Base-by-base conservation (phyloP, 768 basidiomycete species). In the Filobasidium wieringae region DNA sequence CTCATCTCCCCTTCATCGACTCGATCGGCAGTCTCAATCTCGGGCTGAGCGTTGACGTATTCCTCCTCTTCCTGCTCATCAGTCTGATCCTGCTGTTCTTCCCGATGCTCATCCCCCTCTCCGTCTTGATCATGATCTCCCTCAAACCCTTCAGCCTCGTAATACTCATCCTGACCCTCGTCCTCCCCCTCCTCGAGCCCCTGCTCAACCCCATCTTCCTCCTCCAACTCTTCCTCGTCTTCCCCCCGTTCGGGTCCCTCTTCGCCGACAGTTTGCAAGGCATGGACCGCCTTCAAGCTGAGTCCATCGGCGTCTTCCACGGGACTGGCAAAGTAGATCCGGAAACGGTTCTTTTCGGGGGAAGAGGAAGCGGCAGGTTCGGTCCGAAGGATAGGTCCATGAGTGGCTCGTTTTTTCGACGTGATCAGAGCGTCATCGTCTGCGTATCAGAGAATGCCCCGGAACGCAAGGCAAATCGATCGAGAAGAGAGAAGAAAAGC, bases 301-400 rank as follows among this genome's bases (percentile, higher is more conserved):
- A 37, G 52, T 27, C 58, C 58, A 24, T 61, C 63, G 17, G 40
- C 40, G 11, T 33, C 30, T 15, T 51, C 49, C 29, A 55, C 60
- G 24, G 75, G 76, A 27, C 72, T 73, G 26, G 75, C 72, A 60
- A 77, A 76, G 68, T 77, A 76, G 41, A 77, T 76, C 11, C 76
- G 61, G 36, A 77, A 70, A 11, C 76, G 68, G 55, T 73, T 74
- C 63, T 75, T 71, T 56, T 72, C 74, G 59, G 51, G 55, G 47
- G 45, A 40, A 45, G 55, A 24, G 4, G 58, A 32, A 26, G 53
- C 39, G 11, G 52, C 40, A n/a, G 58, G 36, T 24, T 66, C 59
- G 43, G 66, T 69, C 26, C 65, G 63, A 53, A 70, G 66, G 14
- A 64, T 66, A 11, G 67, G 39, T 43, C 66, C 60, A 53, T 67